Base-by-base conservation (phyloP, 2,329 filamentous ascomycete genomes). In the Scedosporium minutisporum region DNA sequence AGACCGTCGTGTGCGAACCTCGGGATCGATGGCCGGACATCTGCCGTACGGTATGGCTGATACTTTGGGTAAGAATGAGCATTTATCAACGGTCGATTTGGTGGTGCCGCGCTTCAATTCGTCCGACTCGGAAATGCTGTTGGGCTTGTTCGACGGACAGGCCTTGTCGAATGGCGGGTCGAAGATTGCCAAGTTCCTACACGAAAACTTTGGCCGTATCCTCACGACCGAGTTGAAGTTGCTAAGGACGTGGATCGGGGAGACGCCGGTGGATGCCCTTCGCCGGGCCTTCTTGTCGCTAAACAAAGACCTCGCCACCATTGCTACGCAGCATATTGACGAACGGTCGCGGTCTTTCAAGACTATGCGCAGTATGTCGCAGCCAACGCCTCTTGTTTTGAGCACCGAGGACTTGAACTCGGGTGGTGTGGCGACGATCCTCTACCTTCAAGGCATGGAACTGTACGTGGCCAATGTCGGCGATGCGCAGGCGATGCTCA, bases 11-110 rank as follows among this genome's bases (percentile, higher is more conserved):
- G 91, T 99, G 62, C 86, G 95, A 70, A 97, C 95, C n/a, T 96
- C 95, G 29, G 93, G 93, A n/a, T 96, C 93, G 0, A 77, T 93
- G 63, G 93, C 96, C 21, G 93, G 93, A 1, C 88, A 91, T 38
- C 84, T 99, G 74, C 88, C 91, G 1, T 99, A 99, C 70, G 95
- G 95, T 65, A 97, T 99, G 93, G 95, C 95, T 6, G 95, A 99
- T 75, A 96, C 91, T 14, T 80, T 99, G 14, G 95, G 95, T 46
- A 90, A 87, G 70, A 93, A 93, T 68, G 95, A 99, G 74, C 95
- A 99, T 73, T 77, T 99, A 60, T 97, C 95, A 4, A 96, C 93
- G 2, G 88, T 97, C 64, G 95, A 99, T 72, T 87, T 99, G 76
- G 91, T 99, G 21, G 90, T 97, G 33, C 95, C 95, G 10, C 86